Conservation (phyloP, 1,284 basidiomycete species). For the Leccinum pallidistipes region DNA sequence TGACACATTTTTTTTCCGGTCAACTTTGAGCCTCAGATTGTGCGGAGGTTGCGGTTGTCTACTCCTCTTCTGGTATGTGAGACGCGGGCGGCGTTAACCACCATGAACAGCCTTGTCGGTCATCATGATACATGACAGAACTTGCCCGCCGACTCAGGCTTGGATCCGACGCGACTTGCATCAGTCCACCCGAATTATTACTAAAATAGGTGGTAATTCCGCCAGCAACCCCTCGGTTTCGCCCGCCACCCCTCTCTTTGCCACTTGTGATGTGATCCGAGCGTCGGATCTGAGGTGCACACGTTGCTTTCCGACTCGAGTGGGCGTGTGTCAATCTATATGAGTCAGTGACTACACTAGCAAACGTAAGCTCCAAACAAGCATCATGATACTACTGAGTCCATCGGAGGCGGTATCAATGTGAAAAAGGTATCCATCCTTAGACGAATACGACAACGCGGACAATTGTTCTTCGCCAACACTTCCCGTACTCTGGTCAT, state of each 20-base stretch:
- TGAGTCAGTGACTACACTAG: neutral
- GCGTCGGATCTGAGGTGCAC: neutral
- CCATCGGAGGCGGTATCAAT: neutral
- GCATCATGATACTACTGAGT: neutral
- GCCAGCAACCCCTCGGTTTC: no score
- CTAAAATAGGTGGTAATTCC: neutral
- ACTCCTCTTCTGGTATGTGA: neutral
- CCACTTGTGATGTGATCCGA: neutral
- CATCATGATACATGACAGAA: neutral
- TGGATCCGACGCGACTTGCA: no score
- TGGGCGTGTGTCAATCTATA: neutral
- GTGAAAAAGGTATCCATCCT: neutral
- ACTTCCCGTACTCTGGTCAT: neutral
- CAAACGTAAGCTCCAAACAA: neutral
- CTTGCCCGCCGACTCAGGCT: no score
- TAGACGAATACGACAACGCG: neutral
- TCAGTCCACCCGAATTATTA: neutral
- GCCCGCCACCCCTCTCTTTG: no score
- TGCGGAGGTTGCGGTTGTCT: neutral
- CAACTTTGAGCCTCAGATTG: neutral
- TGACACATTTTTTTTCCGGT: neutral
- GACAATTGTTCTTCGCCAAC: neutral
- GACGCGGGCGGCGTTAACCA: neutral
- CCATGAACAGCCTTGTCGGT: neutral
- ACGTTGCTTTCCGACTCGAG: neutral